Conservation (phyloP, 2,329 filamentous ascomycete genomes). For the Fusarium goolgardi region DNA sequence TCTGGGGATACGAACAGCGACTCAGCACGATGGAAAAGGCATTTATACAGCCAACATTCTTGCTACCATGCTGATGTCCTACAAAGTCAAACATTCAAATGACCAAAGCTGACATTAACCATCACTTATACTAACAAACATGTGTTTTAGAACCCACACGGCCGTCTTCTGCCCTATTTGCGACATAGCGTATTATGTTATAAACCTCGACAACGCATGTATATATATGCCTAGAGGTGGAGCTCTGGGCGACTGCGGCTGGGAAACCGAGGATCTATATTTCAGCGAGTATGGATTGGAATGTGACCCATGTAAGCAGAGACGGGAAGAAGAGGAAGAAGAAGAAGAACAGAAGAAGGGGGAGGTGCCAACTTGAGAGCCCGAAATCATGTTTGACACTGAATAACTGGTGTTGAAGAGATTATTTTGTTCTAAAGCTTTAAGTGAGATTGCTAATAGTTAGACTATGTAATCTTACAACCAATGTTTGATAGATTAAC, state of each 20-base stretch:
- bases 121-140: neutral
- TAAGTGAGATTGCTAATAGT: neutral
- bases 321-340: neutral
- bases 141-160: neutral
- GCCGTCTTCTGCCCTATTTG: neutral
- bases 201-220: neutral
- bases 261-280: neutral
- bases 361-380: too few species aligned
- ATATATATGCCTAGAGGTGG: neutral
- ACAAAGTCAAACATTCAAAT: rapidly evolving
- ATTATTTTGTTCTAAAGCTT: rapidly evolving
- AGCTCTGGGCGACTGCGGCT: neutral
- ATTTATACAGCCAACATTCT: neutral
- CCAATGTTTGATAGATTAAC: neutral
- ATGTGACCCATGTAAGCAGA: neutral
- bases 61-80: neutral
- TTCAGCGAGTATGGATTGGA: neutral
- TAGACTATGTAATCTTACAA: too few species aligned
- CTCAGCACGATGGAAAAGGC: rapidly evolving
- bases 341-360: neutral
- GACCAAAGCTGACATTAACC: rapidly evolving
- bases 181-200: rapidly evolving
- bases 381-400: rapidly evolving
- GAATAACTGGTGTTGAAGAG: rapidly evolving
- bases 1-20: neutral